Evolutionary conservation across 2,329 filamentous ascomycete species (phyloP).

Genomic region (Sporothrix pseudoabietina): DNA sequence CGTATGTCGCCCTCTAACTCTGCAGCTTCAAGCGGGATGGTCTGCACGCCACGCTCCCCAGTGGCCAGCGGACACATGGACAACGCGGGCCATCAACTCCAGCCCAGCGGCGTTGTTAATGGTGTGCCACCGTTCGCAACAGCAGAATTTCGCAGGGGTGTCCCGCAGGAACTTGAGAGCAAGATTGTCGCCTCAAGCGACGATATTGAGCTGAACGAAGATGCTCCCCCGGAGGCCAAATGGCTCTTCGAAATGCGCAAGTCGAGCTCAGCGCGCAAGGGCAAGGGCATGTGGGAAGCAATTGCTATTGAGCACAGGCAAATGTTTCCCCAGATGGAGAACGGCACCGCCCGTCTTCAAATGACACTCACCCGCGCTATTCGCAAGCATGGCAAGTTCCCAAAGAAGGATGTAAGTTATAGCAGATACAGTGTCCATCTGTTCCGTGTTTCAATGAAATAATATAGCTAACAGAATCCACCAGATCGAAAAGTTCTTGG

Average conservation of each 20-base stretch:
- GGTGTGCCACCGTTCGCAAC: neutral
- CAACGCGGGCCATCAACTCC: neutral
- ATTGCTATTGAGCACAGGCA: neutral
- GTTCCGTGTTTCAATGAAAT: neutral
- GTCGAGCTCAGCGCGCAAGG: neutral
- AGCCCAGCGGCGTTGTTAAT: neutral
- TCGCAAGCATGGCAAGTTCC: neutral
- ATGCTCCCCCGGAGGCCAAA: neutral
- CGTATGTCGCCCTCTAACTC: neutral
- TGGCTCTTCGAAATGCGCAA: neutral
- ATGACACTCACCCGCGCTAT: neutral
- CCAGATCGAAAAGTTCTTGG: neutral
- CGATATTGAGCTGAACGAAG: neutral
- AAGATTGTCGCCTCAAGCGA: neutral
- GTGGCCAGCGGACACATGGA: neutral
- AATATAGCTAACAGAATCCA: neutral
- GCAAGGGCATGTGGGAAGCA: conserved; percentile 7
- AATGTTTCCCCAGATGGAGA: too few relatives aligned
- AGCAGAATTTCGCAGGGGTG: neutral
- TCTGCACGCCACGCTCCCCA: neutral
- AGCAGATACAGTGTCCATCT: neutral
- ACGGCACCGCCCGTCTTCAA: neutral
- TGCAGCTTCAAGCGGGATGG: neutral
- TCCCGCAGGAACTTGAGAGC: neutral
- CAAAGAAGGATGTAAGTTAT: neutral